Conservation (phyloP, 2,329 filamentous ascomycete genomes). For the Bipolaris zeicola region DNA sequence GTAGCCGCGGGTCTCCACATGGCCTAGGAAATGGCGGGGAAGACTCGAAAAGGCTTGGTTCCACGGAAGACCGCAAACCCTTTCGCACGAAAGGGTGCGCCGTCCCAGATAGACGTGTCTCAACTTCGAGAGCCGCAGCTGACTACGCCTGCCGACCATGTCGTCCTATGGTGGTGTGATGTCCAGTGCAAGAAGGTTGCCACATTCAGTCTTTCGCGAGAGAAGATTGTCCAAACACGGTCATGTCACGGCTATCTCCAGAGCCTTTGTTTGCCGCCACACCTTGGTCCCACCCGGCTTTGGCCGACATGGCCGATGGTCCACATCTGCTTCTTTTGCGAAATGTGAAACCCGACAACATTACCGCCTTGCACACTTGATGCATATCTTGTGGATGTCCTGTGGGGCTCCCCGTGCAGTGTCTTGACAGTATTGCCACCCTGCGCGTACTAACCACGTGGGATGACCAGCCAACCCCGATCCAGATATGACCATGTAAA, state of each 20-base stretch:
- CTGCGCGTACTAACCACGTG: not conserved
- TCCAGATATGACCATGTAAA: not conserved
- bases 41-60: constrained; percentile 17
- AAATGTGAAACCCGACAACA: not conserved
- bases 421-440: not conserved
- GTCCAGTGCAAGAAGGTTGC: not conserved
- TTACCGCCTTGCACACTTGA: not conserved
- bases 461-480: not conserved
- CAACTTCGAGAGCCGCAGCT: constrained; percentile 12
- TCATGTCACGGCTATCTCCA: not conserved
- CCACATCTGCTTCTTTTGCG: constrained; percentile 1
- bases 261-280: not conserved
- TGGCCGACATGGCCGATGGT: constrained; percentile 1
- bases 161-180: constrained; percentile 21
- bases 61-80: constrained; percentile 23
- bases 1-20: constrained; percentile 15
- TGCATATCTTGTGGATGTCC: not conserved
- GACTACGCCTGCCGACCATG: constrained; percentile 3
- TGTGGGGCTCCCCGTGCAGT: not conserved
- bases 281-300: not conserved
- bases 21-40: constrained; percentile 24
- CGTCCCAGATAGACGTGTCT: constrained; percentile 14
- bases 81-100: constrained; percentile 33
- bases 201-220: not conserved
- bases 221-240: not conserved